Conservation (phyloP, 257 asterid genomes). For the Primulina tabacum region DNA sequence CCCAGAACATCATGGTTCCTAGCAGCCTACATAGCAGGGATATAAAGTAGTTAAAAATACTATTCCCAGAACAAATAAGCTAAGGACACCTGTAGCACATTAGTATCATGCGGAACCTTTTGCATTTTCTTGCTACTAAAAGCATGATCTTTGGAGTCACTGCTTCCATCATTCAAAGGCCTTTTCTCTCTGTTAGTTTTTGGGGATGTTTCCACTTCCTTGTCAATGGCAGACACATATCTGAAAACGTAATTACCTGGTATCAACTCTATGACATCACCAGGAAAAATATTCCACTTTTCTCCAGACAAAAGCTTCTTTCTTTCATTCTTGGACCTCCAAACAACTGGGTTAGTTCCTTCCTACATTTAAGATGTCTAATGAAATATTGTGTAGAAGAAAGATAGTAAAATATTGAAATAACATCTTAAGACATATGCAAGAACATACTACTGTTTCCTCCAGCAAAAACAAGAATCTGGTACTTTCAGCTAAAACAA, state of each 20-base stretch:
- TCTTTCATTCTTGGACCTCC: slow-evolving; percentile 58
- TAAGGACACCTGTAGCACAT: slow-evolving; percentile 28
- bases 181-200: slow-evolving; percentile 43
- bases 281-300: slow-evolving; percentile 51
- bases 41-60: slow-evolving; percentile 19
- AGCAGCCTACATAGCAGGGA: slow-evolving; percentile 30
- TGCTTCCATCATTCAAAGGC: slow-evolving; percentile 44
- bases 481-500: slow-evolving; percentile 4
- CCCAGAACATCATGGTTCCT: slow-evolving; percentile 26
- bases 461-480: neutral
- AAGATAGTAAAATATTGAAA: neutral
- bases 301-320: slow-evolving; percentile 73
- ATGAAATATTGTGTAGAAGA: slow-evolving; percentile 17
- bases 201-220: slow-evolving; percentile 28
- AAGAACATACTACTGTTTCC: slow-evolving; percentile 8
- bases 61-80: neutral
- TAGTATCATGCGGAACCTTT: slow-evolving; percentile 36
- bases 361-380: slow-evolving; percentile 48
- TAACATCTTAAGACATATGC: neutral
- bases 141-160: slow-evolving; percentile 30
- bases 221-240: slow-evolving; percentile 43
- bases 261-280: slow-evolving; percentile 76
- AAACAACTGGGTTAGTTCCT: slow-evolving; percentile 79
- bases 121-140: slow-evolving; percentile 49
- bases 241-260: slow-evolving; percentile 84